phyloP scores from a whole-genome alignment of 202 grass and related monocot genomes.

The Cymbopogon flexuosus region DNA sequence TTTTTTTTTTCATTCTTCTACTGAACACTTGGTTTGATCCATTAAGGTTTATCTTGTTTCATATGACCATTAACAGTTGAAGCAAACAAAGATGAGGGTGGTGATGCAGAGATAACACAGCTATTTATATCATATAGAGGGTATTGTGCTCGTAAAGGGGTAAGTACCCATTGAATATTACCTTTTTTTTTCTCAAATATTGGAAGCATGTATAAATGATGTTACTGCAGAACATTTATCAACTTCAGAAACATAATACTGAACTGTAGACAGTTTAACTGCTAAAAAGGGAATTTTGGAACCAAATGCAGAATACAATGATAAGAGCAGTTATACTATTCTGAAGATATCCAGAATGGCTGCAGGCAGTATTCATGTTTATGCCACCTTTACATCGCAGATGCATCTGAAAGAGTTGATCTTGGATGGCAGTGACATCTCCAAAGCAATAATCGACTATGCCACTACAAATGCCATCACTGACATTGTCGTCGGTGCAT shows the following conservation, averaged over 20 bases:
- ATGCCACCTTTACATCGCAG: slow-evolving; percentile 40
- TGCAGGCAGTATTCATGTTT: slow-evolving; percentile 10
- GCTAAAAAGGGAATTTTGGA: background rate
- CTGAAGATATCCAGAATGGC: slow-evolving; percentile 2
- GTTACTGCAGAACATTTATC: background rate
- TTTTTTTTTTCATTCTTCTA: slow-evolving; percentile 1
- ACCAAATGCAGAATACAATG: background rate
- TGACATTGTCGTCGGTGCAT: slow-evolving; percentile 65
- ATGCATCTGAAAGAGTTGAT: slow-evolving; percentile 86
- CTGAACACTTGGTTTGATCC: background rate
- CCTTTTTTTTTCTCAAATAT: background rate
- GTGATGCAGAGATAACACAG: slow-evolving; percentile 54
- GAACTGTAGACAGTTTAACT: background rate
- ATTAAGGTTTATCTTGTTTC: slow-evolving; percentile 16
- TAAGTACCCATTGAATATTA: slow-evolving; percentile 32
- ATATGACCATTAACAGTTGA: slow-evolving; percentile 46
- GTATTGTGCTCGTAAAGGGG: slow-evolving; percentile 88
- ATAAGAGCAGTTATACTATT: background rate
- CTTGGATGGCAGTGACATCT: slow-evolving; percentile 61
- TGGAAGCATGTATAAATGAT: background rate
- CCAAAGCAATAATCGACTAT: slow-evolving; percentile 73
- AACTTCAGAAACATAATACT: background rate
- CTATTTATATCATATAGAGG: slow-evolving; percentile 71
- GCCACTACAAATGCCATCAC: slow-evolving; percentile 40
- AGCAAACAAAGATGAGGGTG: slow-evolving; percentile 38